Conservation (phyloP, 164 flowering plant species). For the Liriodendron chinense region DNA sequence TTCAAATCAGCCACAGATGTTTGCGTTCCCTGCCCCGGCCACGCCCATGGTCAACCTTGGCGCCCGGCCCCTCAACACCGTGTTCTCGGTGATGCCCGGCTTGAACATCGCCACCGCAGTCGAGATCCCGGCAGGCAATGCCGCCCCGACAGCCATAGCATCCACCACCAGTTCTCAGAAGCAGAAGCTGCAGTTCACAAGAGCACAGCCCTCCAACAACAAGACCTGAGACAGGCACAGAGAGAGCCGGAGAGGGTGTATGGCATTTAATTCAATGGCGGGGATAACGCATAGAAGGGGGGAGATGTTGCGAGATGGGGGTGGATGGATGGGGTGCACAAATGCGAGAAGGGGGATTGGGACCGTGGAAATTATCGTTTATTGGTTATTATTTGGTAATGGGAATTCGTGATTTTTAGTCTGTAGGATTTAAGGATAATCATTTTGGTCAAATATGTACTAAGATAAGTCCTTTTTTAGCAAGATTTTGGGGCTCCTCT, state of each 20-base stretch:
- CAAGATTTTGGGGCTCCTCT: not conserved
- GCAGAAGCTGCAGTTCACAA: conserved; percentile 1
- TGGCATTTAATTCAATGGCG: not conserved
- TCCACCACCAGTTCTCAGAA: not conserved
- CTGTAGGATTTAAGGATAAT: not conserved
- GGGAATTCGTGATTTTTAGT: not conserved
- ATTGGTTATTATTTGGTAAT: not conserved
- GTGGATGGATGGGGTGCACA: not conserved
- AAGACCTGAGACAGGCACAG: not conserved
- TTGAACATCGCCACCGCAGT: conserved; percentile 7
- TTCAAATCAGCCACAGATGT: conserved; percentile 7
- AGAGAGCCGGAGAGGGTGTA: not conserved
- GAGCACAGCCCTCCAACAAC: not conserved
- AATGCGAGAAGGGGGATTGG: not conserved
- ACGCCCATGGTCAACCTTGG: not conserved
- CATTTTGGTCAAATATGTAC: not conserved
- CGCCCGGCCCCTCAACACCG: conserved; percentile 1
- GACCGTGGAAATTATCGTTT: not conserved
- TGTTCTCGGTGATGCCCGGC: conserved; percentile 9
- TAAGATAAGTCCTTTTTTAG: not conserved
- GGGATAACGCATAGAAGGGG: not conserved
- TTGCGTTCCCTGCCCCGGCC: not conserved
- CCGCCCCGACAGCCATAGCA: conserved; percentile 1
- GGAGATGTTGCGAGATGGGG: not conserved
- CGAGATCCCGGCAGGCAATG: not conserved